These are phyloP conservation scores for Lepiota venenata DNA, from an alignment of 768 basidiomycete species.

Conservation along the genomic window DNA sequence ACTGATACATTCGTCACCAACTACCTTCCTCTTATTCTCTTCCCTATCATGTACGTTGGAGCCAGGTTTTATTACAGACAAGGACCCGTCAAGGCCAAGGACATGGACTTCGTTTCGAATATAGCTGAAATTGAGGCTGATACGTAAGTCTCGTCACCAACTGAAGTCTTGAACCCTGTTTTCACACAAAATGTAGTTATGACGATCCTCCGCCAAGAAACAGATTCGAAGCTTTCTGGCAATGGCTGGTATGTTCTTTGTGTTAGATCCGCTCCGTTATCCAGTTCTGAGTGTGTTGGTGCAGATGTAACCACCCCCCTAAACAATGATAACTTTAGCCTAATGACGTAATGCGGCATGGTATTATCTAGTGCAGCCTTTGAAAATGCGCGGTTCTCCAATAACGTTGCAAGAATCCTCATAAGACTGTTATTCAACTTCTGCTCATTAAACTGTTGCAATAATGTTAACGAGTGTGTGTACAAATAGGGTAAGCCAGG, in stretches of 20 bases:
- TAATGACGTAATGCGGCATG: neutral
- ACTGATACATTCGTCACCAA: constrained; percentile 76
- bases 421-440: constrained; percentile 6
- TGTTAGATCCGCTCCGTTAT: constrained; percentile 18
- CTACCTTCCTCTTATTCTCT: constrained; percentile 68
- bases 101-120: constrained; percentile 85
- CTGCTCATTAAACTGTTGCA: neutral
- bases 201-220: constrained; percentile 75
- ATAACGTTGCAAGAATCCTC: neutral
- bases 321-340: neutral
- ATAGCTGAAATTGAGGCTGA: constrained; percentile 70
- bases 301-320: constrained; percentile 14
- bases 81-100: constrained; percentile 41
- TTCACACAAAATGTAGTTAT: constrained; percentile 30
- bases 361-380: neutral
- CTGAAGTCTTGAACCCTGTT: constrained; percentile 5
- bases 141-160: constrained; percentile 31
- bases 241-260: constrained; percentile 63
- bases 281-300: constrained; percentile 8
- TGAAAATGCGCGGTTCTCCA: neutral
- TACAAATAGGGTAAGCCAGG: constrained; percentile 5
- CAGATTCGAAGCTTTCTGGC: constrained; percentile 68
- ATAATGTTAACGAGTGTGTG: constrained; percentile 12
- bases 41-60: constrained; percentile 71
- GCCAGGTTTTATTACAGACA: constrained; percentile 53